These are phyloP conservation scores for Akanthomyces dipterigenus DNA, from an alignment of 2,329 filamentous ascomycete species.

Conservation along the genomic window DNA sequence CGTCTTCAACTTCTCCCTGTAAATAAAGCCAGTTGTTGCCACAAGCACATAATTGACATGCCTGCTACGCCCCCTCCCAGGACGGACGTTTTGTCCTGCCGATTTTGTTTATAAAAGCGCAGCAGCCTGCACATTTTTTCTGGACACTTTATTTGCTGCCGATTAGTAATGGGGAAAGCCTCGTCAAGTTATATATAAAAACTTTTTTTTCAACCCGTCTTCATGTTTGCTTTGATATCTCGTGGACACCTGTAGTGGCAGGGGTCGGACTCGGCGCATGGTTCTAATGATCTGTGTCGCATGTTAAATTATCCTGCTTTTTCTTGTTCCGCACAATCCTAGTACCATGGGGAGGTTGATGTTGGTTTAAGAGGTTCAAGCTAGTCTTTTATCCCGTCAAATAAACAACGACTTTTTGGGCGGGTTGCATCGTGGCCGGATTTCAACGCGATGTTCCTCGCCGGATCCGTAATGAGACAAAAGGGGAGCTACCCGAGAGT, in stretches of 20 bases:
- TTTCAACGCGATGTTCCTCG: too few relatives aligned
- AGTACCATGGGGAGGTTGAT: too few relatives aligned
- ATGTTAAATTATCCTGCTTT: too few relatives aligned
- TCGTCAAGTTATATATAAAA: constrained; percentile 6
- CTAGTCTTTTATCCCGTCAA: too few relatives aligned
- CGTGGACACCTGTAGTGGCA: not conserved
- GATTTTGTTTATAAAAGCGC: constrained; percentile 4
- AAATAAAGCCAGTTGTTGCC: constrained; percentile 8
- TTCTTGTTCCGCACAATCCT: too few relatives aligned
- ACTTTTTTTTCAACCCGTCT: not conserved
- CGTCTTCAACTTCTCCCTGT: constrained; percentile 13
- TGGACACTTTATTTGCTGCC: constrained; percentile 3
- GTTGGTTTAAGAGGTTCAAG: too few relatives aligned
- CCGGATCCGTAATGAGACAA: too few relatives aligned
- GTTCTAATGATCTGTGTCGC: too few relatives aligned
- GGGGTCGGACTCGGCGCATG: not conserved
- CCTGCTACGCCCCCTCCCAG: not conserved
- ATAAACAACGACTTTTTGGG: too few relatives aligned
- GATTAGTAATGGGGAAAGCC: not conserved
- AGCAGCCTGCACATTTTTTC: constrained; percentile 6
- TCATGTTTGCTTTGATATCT: not conserved
- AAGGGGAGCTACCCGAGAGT: too few relatives aligned
- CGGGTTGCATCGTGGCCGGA: too few relatives aligned
- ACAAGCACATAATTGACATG: constrained; percentile 6
- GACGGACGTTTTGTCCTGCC: not conserved